Conservation (phyloP, 2,329 filamentous ascomycete species). For the Beauveria varroae region DNA sequence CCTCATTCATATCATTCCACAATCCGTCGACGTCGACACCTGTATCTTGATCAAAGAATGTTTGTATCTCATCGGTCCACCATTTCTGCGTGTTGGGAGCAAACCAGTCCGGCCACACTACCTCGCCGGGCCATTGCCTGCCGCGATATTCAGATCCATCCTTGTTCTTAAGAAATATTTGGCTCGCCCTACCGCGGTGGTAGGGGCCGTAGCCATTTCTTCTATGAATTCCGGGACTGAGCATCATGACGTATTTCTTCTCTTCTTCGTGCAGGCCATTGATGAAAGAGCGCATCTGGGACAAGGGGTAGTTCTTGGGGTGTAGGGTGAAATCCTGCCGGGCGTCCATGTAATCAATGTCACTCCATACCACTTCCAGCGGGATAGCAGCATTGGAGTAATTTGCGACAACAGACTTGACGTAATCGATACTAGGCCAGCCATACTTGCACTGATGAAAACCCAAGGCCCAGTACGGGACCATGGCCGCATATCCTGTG, state of each 20-base stretch:
- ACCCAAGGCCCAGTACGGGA: conserved; percentile 58
- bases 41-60: conserved; percentile 54
- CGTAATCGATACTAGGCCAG: conserved; percentile 55
- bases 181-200: conserved; percentile 28
- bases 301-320: conserved; percentile 52
- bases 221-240: conserved; percentile 52
- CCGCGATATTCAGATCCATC: conserved; percentile 29
- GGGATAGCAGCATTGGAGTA: conserved; percentile 59
- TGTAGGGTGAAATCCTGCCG: conserved; percentile 54
- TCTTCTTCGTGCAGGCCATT: conserved; percentile 57
- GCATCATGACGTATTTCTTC: conserved; percentile 70
- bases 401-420: conserved; percentile 61
- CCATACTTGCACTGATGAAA: conserved; percentile 58
- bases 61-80: conserved; percentile 58
- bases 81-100: conserved; percentile 51
- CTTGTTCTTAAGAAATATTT: conserved; percentile 29
- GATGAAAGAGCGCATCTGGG: conserved; percentile 57
- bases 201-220: conserved; percentile 32
- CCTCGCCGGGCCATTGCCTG: conserved; percentile 69
- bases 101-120: conserved; percentile 70
- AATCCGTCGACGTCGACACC: conserved; percentile 71
- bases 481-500: conserved; percentile 50
- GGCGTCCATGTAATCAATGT: conserved; percentile 63
- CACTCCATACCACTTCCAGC: conserved; percentile 67
- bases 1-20: conserved; percentile 65